These are phyloP conservation scores for Xerocomus spinulosus DNA, from an alignment of 768 basidiomycete species.

Conservation along the genomic window DNA sequence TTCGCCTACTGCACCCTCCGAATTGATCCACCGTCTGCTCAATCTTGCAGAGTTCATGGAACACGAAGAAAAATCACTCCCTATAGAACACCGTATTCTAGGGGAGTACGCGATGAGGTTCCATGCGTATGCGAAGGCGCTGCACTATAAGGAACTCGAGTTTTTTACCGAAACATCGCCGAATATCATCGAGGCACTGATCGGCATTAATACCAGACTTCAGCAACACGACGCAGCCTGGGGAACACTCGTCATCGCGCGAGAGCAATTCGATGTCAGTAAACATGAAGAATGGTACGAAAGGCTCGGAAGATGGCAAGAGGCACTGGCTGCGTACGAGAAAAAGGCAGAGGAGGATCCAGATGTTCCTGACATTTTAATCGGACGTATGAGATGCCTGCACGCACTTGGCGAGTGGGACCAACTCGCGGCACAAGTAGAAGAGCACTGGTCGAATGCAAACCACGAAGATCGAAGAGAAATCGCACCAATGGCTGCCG, in stretches of 20 bases:
- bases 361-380: constrained; percentile 66
- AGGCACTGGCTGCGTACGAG: constrained; percentile 83
- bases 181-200: constrained; percentile 87
- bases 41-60: constrained; percentile 99
- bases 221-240: constrained; percentile 98
- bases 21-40: constrained; percentile 85
- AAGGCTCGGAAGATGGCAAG: constrained; percentile 92
- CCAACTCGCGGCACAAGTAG: constrained; percentile 76
- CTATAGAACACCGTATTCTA: constrained; percentile 88
- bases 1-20: constrained; percentile 71
- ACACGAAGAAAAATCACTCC: constrained; percentile 93
- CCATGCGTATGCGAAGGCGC: constrained; percentile 93
- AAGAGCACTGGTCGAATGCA: constrained; percentile 82
- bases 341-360: constrained; percentile 74
- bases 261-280: constrained; percentile 83
- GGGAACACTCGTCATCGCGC: constrained; percentile 89
- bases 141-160: constrained; percentile 98
- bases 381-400: constrained; percentile 92
- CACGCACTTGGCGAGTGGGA: constrained; percentile 99
- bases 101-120: constrained; percentile 92
- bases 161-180: constrained; percentile 91
- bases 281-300: constrained; percentile 99
- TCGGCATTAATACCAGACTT: constrained; percentile 92
- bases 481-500: constrained; percentile 95
- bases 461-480: constrained; percentile 79